These are phyloP conservation scores for Diaporthe batatas DNA, from an alignment of 2,329 filamentous ascomycete genomes.

Conservation along the genomic window DNA sequence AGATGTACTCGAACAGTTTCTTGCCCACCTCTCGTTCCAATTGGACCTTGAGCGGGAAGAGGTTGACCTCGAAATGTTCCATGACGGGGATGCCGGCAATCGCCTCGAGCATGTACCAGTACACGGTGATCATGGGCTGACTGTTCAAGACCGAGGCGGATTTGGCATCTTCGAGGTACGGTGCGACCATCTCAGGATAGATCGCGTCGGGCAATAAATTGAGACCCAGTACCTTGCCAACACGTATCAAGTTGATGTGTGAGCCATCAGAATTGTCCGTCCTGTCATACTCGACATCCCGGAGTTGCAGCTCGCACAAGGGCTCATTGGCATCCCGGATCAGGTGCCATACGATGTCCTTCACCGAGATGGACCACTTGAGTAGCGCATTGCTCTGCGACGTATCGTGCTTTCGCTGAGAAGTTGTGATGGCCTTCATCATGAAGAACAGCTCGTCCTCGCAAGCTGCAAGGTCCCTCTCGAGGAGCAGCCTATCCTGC, in stretches of 20 bases:
- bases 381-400: slow-evolving; percentile 83
- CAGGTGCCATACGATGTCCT: slow-evolving; percentile 97
- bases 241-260: slow-evolving; percentile 91
- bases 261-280: slow-evolving; percentile 98
- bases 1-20: slow-evolving; percentile 96
- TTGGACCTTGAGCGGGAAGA: slow-evolving; percentile 94
- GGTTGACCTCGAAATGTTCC: slow-evolving; percentile 94
- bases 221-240: slow-evolving; percentile 87
- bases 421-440: slow-evolving; percentile 99
- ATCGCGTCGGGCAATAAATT: slow-evolving; percentile 92
- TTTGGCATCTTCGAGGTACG: slow-evolving; percentile 78
- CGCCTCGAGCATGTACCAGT: slow-evolving; percentile 98
- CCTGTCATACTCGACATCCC: slow-evolving; percentile 91
- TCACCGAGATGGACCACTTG: slow-evolving; percentile 93
- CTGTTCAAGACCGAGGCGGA: slow-evolving; percentile 67
- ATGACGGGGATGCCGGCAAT: slow-evolving; percentile 98
- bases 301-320: slow-evolving; percentile 91
- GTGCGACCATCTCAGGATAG: slow-evolving; percentile 95
- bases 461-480: slow-evolving; percentile 87
- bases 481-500: slow-evolving; percentile 90
- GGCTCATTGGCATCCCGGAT: slow-evolving; percentile 89
- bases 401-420: slow-evolving; percentile 86
- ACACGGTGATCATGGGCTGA: slow-evolving; percentile 89
- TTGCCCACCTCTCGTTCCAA: slow-evolving; percentile 93
- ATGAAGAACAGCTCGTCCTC: slow-evolving; percentile 99